These are phyloP conservation scores for Leishmania turanica DNA, from an alignment of 208 protist species.

Conservation along the genomic window DNA sequence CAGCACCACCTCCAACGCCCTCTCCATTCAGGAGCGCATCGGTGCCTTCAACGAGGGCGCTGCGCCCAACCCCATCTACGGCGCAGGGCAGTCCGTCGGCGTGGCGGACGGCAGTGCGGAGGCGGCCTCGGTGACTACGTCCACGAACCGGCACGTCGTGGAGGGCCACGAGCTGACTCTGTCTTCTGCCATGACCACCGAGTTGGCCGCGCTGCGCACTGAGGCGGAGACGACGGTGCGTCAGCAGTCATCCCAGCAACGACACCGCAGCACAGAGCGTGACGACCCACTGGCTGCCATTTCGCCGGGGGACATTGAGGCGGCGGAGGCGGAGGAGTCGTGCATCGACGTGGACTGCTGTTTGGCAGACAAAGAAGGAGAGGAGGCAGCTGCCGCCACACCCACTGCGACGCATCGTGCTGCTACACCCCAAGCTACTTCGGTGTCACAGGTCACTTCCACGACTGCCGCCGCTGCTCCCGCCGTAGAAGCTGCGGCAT, in stretches of 20 bases:
- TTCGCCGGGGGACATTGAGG: not conserved
- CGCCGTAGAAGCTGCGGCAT: not conserved
- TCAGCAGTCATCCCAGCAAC: not conserved
- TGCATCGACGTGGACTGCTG: constrained; percentile 19
- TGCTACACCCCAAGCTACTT: not conserved
- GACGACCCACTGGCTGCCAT: not conserved
- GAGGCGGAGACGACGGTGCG: constrained; percentile 6
- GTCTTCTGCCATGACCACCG: constrained; percentile 15
- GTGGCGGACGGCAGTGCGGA: not conserved
- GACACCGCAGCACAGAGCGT: not conserved
- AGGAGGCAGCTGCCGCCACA: not conserved
- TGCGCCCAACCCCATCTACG: constrained; percentile 5
- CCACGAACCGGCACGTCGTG: not conserved
- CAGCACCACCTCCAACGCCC: not conserved
- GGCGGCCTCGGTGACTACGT: not conserved
- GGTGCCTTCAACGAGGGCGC: constrained; percentile 22
- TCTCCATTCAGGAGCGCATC: constrained; percentile 21
- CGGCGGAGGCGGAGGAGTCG: constrained; percentile 2
- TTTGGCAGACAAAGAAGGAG: not conserved
- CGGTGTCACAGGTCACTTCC: not conserved
- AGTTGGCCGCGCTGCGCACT: constrained; percentile 8
- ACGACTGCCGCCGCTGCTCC: not conserved
- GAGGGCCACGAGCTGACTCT: constrained; percentile 17
- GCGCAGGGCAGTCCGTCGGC: not conserved
- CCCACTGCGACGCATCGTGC: not conserved